Evolutionary conservation across 805 yeast genomes (phyloP).

Genomic region (Pichia manshurica): DNA sequence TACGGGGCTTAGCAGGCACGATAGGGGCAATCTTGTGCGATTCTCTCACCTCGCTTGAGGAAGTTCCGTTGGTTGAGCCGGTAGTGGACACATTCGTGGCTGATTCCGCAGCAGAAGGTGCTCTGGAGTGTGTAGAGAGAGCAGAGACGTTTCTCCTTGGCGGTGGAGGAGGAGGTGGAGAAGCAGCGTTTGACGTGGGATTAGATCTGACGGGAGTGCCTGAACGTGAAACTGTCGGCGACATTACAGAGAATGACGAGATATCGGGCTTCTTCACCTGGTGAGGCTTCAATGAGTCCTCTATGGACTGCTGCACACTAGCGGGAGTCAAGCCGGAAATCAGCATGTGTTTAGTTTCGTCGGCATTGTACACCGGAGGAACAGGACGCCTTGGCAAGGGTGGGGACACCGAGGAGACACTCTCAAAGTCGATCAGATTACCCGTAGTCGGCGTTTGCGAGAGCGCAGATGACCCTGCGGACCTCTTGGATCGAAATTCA

Average conservation of each 20-base stretch:
- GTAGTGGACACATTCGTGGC: not conserved
- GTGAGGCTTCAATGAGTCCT: not conserved
- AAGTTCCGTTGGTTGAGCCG: not conserved
- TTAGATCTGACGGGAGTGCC: conserved; percentile 14
- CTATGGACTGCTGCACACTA: conserved; percentile 14
- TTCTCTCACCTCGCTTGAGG: not conserved
- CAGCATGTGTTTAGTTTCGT: conserved; percentile 18
- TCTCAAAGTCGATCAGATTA: conserved; percentile 22
- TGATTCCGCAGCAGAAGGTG: not conserved
- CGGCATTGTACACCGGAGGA: conserved; percentile 23
- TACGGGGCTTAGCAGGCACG: conserved; percentile 29
- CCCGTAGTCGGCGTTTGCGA: conserved; percentile 4
- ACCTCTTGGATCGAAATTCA: not conserved
- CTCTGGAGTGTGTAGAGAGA: not conserved
- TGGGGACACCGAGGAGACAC: conserved; percentile 16
- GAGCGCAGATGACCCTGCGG: conserved; percentile 11
- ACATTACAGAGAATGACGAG: conserved; percentile 24
- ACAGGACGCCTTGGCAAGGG: conserved; percentile 18
- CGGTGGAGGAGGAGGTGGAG: conserved; percentile 22
- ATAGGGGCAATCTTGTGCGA: conserved; percentile 26
- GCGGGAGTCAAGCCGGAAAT: conserved; percentile 22
- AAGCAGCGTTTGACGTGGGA: conserved; percentile 14
- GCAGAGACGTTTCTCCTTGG: conserved; percentile 19
- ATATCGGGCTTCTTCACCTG: not conserved
- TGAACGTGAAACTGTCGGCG: conserved; percentile 28